Base-by-base conservation (phyloP, 495 filamentous ascomycete species). In the Aspergillus cristatus region DNA sequence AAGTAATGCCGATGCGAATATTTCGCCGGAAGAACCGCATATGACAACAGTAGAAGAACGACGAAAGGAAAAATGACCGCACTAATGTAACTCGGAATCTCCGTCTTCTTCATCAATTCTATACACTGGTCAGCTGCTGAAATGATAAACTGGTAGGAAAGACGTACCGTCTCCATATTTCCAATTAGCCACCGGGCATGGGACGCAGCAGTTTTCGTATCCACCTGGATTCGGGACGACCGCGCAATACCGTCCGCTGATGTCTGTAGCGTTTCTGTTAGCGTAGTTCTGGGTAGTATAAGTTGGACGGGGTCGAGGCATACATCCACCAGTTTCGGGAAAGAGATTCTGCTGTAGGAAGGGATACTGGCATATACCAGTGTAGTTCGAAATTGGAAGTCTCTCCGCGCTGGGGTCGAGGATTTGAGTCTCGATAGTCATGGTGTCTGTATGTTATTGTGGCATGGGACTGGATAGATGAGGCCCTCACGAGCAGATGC, bases 1-100 rank as follows among this genome's bases (percentile, higher is more conserved):
- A 97, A 61, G 50, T 97, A 97, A 55, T 97, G 91, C 36, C 88
- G 79, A 50, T 85, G 76, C 13, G 93, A 95, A 65, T 81, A 86
- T 57, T 91, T 85, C n/a, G 83, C 75, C 1, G 93, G 86, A 33
- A 98, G 71, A 11, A 84, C 74, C 5, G 79, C 63, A 65, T 86
- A 97, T 11, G 87, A 94, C 10, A 89, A 28, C 6, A 97, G 67
- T 37, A 97, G 65, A 50, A 91, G 91, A 18, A 78, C 50, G 43
- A 79, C 80, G 43, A 82, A 76, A 20, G 79, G 67, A 22, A 88
- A 71, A 40, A 85, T 73, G 6, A 68, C 77, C 18, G 94, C 78
- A 45, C 81, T 86, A 34, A 96, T 60, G 79, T 82, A 94, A 57
- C 83, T 80, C 6, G 85, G 78, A 14, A 75, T 71, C 18, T 62